phyloP scores from a whole-genome alignment of 129 eudicot species.

The Calendula officinalis region DNA sequence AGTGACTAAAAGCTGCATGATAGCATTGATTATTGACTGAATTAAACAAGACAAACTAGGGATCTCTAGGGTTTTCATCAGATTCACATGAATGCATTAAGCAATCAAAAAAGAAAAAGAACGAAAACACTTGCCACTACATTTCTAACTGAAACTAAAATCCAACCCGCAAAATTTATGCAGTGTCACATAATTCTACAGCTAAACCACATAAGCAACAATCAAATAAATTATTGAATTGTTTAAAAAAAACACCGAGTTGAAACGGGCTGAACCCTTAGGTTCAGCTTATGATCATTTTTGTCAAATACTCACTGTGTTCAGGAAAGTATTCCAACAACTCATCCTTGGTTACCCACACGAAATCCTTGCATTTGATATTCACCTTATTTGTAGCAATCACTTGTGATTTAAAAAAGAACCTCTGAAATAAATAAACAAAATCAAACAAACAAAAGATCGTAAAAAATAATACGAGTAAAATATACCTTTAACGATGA shows the following conservation, averaged over 20 bases:
- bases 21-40: too few species aligned
- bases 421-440: constrained; percentile 47
- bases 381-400: constrained; percentile 58
- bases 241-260: constrained; percentile 1
- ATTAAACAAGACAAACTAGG: too few species aligned
- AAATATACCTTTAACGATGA: constrained; percentile 57
- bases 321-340: constrained; percentile 80
- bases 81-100: background rate
- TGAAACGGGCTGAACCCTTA: background rate
- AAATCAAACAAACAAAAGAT: background rate
- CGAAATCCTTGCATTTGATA: constrained; percentile 70
- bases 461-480: too few species aligned
- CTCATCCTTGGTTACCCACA: constrained; percentile 93
- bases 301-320: constrained; percentile 66
- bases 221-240: constrained; percentile 13
- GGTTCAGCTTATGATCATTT: constrained; percentile 77
- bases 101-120: background rate
- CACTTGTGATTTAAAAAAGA: constrained; percentile 92
- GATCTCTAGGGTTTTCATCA: too few species aligned
- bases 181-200: constrained; percentile 6
- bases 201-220: background rate
- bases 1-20: too few species aligned
- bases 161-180: constrained; percentile 2
- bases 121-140: too few species aligned
- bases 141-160: too few species aligned